Conservation (phyloP, 2,329 filamentous ascomycete species). For the Myriosclerotinia duriaeana region DNA sequence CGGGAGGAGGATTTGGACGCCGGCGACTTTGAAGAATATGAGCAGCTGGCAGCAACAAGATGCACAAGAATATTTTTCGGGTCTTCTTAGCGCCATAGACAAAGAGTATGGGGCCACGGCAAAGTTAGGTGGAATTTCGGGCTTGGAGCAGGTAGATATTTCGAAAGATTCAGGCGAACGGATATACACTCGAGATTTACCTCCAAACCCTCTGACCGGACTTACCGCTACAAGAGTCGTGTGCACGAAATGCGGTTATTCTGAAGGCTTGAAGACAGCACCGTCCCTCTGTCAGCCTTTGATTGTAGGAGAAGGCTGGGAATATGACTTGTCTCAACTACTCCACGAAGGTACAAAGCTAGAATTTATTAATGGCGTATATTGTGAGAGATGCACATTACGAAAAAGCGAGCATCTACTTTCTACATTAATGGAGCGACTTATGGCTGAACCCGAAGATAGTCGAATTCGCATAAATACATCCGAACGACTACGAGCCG, state of each 20-base stretch:
- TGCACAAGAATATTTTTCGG: slow-evolving; percentile 95
- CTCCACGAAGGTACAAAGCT: slow-evolving; percentile 82
- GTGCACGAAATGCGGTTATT: slow-evolving; percentile 81
- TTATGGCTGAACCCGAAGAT: slow-evolving; percentile 38
- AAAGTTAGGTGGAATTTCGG: slow-evolving; percentile 26
- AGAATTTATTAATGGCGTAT: slow-evolving; percentile 83
- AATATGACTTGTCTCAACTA: slow-evolving; percentile 73
- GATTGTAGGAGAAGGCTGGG: slow-evolving; percentile 64
- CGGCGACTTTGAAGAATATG: slow-evolving; percentile 80
- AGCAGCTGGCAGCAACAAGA: slow-evolving; percentile 96
- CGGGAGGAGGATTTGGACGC: slow-evolving; percentile 78
- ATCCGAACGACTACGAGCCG: slow-evolving; percentile 58
- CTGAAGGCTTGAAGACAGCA: slow-evolving; percentile 83
- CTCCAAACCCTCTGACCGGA: slow-evolving; percentile 81
- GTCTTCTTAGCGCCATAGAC: slow-evolving; percentile 81
- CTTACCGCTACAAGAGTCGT: slow-evolving; percentile 84
- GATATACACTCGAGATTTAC: slow-evolving; percentile 31
- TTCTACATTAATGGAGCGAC: slow-evolving; percentile 48
- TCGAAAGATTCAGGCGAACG: slow-evolving; percentile 12
- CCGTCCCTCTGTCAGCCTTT: slow-evolving; percentile 94
- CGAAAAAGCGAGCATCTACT: slow-evolving; percentile 55
- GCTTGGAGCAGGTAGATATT: slow-evolving; percentile 33
- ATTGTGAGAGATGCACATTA: slow-evolving; percentile 89
- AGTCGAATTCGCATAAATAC: slow-evolving; percentile 40
- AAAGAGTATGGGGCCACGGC: slow-evolving; percentile 64